These are phyloP conservation scores for Cladosporium sp. DNA, from an alignment of 2,329 filamentous ascomycete genomes.

Conservation along the genomic window DNA sequence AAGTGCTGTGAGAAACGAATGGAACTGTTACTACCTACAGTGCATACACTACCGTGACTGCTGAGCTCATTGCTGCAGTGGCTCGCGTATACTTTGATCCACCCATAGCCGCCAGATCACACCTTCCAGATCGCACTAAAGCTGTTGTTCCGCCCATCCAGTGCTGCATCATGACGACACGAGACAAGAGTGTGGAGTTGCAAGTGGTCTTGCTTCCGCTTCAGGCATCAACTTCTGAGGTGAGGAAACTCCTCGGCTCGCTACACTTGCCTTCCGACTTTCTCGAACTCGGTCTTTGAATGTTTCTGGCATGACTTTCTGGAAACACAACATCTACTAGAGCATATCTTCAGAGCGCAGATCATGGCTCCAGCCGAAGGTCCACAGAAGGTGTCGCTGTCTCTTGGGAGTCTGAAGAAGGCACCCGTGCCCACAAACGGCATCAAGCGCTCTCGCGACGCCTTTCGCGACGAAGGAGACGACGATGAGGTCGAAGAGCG, in stretches of 20 bases:
- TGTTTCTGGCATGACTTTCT: not conserved
- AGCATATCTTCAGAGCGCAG: not conserved
- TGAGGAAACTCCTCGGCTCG: not conserved
- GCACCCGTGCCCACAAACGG: conserved; percentile 29
- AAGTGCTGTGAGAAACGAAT: not conserved
- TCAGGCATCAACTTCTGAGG: not conserved
- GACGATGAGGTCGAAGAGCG: conserved; percentile 48
- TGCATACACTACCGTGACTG: not conserved
- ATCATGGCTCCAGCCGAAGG: conserved; percentile 2
- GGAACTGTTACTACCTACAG: not conserved
- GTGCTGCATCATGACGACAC: conserved; percentile 9
- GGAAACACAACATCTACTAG: not conserved
- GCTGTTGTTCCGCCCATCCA: not conserved
- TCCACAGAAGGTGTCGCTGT: conserved; percentile 25
- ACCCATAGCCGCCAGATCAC: not conserved
- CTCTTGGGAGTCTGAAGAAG: conserved; percentile 27
- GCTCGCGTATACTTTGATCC: conserved; percentile 2
- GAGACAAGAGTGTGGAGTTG: not conserved
- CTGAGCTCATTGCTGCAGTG: conserved; percentile 9
- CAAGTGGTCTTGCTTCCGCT: not conserved
- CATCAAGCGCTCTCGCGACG: conserved; percentile 40
- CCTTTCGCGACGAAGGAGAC: conserved; percentile 35
- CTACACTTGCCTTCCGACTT: not conserved
- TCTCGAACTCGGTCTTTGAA: conserved; percentile 4
- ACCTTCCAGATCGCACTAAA: conserved; percentile 8